phyloP scores from a whole-genome alignment of 2,329 filamentous ascomycete genomes.

The Colletotrichum destructivum region DNA sequence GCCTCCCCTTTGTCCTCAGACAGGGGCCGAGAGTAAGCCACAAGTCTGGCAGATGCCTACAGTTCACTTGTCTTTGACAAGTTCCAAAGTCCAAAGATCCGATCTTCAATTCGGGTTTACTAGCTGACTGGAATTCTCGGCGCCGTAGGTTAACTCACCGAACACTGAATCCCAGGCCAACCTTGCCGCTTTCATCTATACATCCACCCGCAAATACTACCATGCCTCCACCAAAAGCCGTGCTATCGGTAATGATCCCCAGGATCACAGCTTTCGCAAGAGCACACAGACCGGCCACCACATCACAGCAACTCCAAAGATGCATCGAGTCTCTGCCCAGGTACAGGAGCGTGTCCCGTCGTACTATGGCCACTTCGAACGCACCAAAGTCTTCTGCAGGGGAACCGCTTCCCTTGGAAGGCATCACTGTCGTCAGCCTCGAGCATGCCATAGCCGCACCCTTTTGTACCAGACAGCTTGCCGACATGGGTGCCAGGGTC shows the following conservation, averaged over 20 bases:
- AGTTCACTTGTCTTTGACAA: background rate
- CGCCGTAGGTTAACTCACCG: background rate
- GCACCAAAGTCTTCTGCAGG: background rate
- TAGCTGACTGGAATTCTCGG: background rate
- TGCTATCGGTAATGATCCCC: background rate
- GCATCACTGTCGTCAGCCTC: constrained; percentile 66
- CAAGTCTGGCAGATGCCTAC: background rate
- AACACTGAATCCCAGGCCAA: background rate
- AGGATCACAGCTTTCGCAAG: background rate
- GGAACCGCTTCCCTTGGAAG: constrained; percentile 49
- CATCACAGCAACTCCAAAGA: background rate
- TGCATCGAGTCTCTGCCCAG: background rate
- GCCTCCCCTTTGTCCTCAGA: no score
- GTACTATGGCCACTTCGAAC: background rate
- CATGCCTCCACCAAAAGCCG: background rate
- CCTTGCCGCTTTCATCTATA: no score
- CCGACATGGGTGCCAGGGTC: constrained; percentile 67
- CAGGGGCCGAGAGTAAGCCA: background rate
- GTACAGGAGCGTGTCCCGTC: background rate
- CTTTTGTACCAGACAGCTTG: constrained; percentile 68
- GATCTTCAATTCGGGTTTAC: background rate
- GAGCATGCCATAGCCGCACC: constrained; percentile 70
- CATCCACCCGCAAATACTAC: background rate
- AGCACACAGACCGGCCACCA: background rate
- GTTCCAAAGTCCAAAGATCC: rapidly evolving